Evolutionary conservation across 2,329 filamentous ascomycete species (phyloP), one percentile per base, ranked within the genome.

Genomic region (Fusarium neocosmosporiellum): DNA sequence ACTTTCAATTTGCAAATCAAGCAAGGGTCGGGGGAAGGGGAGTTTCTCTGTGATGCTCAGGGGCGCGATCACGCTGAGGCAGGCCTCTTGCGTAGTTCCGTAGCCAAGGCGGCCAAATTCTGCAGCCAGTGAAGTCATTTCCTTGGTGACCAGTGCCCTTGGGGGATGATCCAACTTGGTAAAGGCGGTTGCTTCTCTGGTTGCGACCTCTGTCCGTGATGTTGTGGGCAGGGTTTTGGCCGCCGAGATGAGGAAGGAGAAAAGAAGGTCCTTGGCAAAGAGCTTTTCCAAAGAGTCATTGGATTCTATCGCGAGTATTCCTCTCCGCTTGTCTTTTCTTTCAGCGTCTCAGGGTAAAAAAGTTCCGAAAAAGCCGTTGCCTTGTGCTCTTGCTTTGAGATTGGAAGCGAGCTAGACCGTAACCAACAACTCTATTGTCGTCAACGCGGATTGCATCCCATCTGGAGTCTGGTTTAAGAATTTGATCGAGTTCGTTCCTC

Each of bases 261-360:
- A 66, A 18, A 66, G 59, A 2, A 66, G 53, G 20, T 66, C 50
- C 11, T 66, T 66, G 4, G 59, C 53, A 16, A 7, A 59, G 4
- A 63, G 59, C 14, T 34, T 50, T 20, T 59, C 64, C 3, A 59
- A 18, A 4, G 64, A 50, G 36, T 65, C 55, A 7, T 24, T 24
- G 3, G 50, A 22, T 24, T 27, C 55, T 24, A 24, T 16, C n/a
- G 18, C 54, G 0, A 59, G 27, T 13, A 31, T 24, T 11, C 7
- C 13, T 9, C 37, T 14, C 13, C 14, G 5, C 5, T 4, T 50
- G 16, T 29, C 5, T 16, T 4, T 2, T 22, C 18, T 33, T 31
- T n/a, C 29, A 14, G 29, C 0, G 11, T n/a, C 4, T 4, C 9
- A 41, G 14, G 18, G n/a, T 22, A 2, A 18, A 14, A 54, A 54